Base-by-base conservation (phyloP, 2,329 filamentous ascomycete species). In the Ploettnerulaceae sp. region DNA sequence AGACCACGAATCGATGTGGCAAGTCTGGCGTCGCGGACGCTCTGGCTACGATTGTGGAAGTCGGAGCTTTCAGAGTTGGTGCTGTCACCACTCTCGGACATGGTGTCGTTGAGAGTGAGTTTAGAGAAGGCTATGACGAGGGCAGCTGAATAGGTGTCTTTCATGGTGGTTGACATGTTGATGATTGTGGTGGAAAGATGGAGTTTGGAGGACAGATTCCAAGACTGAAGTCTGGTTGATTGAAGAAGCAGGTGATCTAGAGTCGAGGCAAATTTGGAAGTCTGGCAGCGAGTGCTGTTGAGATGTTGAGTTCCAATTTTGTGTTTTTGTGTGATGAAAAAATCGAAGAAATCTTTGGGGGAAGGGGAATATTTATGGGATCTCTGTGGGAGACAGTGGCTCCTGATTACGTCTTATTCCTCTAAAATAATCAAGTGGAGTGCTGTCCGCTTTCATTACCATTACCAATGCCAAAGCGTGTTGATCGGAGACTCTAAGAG, bases 21-120 rank as follows among this genome's bases (percentile, higher is more conserved):
- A 14, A 47, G 24, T 42, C 45, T 47, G 14, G 45, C 37, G 25
- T 47, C 45, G 17, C 45, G 45, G 9, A 36, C 25, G 7, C 29
- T n/a, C 8, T 12, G 14, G 17, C 31, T 41, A 22, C 45, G 37
- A 20, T 42, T 20, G 24, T 47, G 36, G 37, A 41, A 47, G 12
- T 42, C 31, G 18, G 21, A 7, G 33, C 7, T 11, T 9, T 17
- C 33, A 8, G 33, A 17, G 5, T 8, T 28, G 7, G 25, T 6
- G 5, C 24, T 41, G 38, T 31, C 25, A 8, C 26, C 12, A 5
- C n/a, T 37, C 11, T n/a, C 22, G 20, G 32, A 25, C 1, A 12
- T 22, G n/a, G 11, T 21, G 22, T 24, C n/a, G 22, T 29, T 29
- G 37, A 42, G 37, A 1, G 24, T 17, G 32, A 47, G 37, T 20